These are phyloP conservation scores for Metarhizium humberi DNA, from an alignment of 2,329 filamentous ascomycete species.

Conservation along the genomic window DNA sequence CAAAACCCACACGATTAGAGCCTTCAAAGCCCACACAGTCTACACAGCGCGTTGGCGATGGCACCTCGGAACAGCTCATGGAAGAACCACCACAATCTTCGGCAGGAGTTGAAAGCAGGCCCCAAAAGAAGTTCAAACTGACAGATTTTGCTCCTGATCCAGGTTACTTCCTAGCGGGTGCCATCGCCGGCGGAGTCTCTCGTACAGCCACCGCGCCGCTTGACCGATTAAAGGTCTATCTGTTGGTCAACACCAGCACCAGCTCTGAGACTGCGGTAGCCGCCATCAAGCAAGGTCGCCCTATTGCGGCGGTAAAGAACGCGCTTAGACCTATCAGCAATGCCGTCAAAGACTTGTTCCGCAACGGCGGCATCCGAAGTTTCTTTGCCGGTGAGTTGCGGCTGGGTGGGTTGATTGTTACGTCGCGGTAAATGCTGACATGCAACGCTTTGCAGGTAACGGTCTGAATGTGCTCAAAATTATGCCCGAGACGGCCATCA, in stretches of 20 bases:
- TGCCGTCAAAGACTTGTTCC: slow-evolving; percentile 72
- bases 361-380: slow-evolving; percentile 74
- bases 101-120: slow-evolving; percentile 23
- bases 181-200: slow-evolving; percentile 87
- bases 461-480: slow-evolving; percentile 95
- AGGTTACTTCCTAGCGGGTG: slow-evolving; percentile 98
- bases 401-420: not conserved
- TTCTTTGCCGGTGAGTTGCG: slow-evolving; percentile 76
- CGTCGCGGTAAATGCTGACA: not conserved
- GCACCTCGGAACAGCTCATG: slow-evolving; percentile 19
- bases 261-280: slow-evolving; percentile 44
- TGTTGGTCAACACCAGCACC: slow-evolving; percentile 74
- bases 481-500: slow-evolving; percentile 97
- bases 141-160: slow-evolving; percentile 67
- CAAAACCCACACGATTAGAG: slow-evolving; percentile 10
- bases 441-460: slow-evolving; percentile 54
- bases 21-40: slow-evolving; percentile 10
- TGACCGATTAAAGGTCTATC: slow-evolving; percentile 93
- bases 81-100: slow-evolving; percentile 21
- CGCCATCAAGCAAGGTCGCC: slow-evolving; percentile 61
- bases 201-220: slow-evolving; percentile 92
- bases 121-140: slow-evolving; percentile 41
- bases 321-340: slow-evolving; percentile 60
- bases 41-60: slow-evolving; percentile 21
- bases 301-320: slow-evolving; percentile 54